phyloP scores from a whole-genome alignment of 2,329 filamentous ascomycete genomes.

The Taxawa tesnikishii region DNA sequence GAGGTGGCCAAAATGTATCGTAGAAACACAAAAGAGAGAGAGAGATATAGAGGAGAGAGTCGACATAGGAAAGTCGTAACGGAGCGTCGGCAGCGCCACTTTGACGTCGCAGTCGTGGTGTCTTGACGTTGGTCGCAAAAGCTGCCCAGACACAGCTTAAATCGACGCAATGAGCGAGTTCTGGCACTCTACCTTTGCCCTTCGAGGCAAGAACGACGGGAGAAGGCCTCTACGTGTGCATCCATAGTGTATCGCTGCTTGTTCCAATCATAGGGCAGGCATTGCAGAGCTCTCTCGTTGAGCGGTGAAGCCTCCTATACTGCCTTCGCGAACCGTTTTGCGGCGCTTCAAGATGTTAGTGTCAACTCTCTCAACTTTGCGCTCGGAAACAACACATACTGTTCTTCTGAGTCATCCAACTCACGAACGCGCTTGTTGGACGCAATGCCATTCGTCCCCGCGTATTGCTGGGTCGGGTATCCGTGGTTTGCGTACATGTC shows the following conservation, averaged over 20 bases:
- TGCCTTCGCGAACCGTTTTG: slow-evolving; percentile 7
- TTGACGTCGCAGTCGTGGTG: neutral
- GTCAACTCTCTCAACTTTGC: slow-evolving; percentile 43
- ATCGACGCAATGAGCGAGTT: too few species aligned
- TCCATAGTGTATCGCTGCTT: too few species aligned
- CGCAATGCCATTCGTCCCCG: slow-evolving; percentile 33
- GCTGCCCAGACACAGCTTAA: slow-evolving; percentile 4
- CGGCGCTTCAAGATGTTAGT: slow-evolving; percentile 55
- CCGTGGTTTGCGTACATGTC: slow-evolving; percentile 39
- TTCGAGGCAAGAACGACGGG: too few species aligned
- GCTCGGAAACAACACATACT: slow-evolving; percentile 40
- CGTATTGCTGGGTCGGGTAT: slow-evolving; percentile 47
- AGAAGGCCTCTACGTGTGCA: too few species aligned
- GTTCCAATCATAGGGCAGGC: too few species aligned
- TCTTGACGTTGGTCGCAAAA: slow-evolving; percentile 2
- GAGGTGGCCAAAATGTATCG: neutral
- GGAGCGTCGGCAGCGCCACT: slow-evolving; percentile 1
- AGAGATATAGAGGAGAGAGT: slow-evolving; percentile 2
- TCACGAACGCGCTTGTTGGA: slow-evolving; percentile 52
- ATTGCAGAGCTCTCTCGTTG: too few species aligned
- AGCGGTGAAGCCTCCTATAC: too few species aligned
- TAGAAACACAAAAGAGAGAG: neutral
- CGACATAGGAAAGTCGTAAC: slow-evolving; percentile 1
- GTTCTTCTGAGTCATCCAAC: slow-evolving; percentile 48
- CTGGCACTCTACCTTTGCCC: too few species aligned